Percentiles rank a stretch among this genome's conserved stretches.
Evolutionary conservation across 2,329 filamentous ascomycete species (phyloP).

Genomic region (Colletotrichum musicola): DNA sequence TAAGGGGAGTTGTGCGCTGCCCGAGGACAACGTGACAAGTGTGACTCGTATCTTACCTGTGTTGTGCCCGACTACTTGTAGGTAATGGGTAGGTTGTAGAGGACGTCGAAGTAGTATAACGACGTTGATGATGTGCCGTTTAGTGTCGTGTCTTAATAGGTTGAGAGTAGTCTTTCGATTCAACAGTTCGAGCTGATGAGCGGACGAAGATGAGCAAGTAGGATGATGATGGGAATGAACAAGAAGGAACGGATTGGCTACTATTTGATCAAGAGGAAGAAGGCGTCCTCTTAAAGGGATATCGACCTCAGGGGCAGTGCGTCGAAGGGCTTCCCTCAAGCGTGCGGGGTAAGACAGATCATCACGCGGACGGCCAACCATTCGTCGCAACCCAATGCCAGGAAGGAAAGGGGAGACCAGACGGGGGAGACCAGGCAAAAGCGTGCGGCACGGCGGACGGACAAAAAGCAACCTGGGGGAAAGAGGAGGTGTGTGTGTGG

Average conservation of each 20-base stretch:
- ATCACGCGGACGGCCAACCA: conserved; percentile 38
- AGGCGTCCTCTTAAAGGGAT: conserved; percentile 28
- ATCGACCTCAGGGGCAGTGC: conserved; percentile 32
- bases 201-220: too few species aligned
- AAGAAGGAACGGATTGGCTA: background rate
- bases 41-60: too few species aligned
- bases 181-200: too few species aligned
- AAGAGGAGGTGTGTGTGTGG: background rate
- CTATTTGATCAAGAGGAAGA: conserved; percentile 5
- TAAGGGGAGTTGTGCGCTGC: too few species aligned
- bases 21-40: too few species aligned
- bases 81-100: too few species aligned
- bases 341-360: conserved; percentile 40
- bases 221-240: background rate
- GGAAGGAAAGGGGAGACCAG: conserved; percentile 12
- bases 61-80: too few species aligned
- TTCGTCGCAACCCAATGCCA: conserved; percentile 18
- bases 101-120: too few species aligned
- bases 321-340: conserved; percentile 29
- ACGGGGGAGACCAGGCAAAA: conserved; percentile 6
- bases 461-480: background rate
- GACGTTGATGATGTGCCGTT: too few species aligned
- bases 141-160: too few species aligned
- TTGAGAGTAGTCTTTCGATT: too few species aligned
- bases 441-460: background rate